These are phyloP conservation scores for Narthecium ossifragum DNA, from an alignment of 106 monocot species.

Conservation along the genomic window DNA sequence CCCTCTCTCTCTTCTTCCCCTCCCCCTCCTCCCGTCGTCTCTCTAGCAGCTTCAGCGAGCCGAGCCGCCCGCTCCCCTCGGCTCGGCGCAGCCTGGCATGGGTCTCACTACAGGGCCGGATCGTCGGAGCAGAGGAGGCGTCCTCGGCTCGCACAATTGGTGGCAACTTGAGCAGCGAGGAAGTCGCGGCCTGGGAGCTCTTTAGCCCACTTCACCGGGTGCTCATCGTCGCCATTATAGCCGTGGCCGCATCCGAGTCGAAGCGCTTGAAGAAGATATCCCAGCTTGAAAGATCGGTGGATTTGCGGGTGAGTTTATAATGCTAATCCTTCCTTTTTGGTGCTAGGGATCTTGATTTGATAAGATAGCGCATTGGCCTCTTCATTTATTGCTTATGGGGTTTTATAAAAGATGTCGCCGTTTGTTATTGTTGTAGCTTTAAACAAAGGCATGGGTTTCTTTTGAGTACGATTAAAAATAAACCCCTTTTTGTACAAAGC, in stretches of 20 bases:
- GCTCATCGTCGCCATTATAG: conserved; percentile 61
- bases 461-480: too few relatives aligned
- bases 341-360: neutral
- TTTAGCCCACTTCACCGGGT: conserved; percentile 75
- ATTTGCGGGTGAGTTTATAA: conserved; percentile 42
- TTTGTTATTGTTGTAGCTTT: neutral
- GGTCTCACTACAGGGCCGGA: conserved; percentile 65
- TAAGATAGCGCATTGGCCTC: neutral
- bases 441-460: too few relatives aligned
- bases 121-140: conserved; percentile 59
- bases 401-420: neutral
- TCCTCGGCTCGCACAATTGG: conserved; percentile 37
- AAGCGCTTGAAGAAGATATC: conserved; percentile 28
- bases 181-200: conserved; percentile 68
- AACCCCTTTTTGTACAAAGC: too few relatives aligned
- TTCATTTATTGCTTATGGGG: neutral
- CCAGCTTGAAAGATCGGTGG: conserved; percentile 50
- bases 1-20: conserved; percentile 19
- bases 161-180: conserved; percentile 31
- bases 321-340: neutral
- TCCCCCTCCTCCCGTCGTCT: conserved; percentile 25
- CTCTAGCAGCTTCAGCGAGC: conserved; percentile 24
- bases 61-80: conserved; percentile 11
- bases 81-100: conserved; percentile 37
- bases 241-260: conserved; percentile 34